phyloP scores from a whole-genome alignment of 495 filamentous ascomycete genomes.

The Rostrohypoxylon terebratum region DNA sequence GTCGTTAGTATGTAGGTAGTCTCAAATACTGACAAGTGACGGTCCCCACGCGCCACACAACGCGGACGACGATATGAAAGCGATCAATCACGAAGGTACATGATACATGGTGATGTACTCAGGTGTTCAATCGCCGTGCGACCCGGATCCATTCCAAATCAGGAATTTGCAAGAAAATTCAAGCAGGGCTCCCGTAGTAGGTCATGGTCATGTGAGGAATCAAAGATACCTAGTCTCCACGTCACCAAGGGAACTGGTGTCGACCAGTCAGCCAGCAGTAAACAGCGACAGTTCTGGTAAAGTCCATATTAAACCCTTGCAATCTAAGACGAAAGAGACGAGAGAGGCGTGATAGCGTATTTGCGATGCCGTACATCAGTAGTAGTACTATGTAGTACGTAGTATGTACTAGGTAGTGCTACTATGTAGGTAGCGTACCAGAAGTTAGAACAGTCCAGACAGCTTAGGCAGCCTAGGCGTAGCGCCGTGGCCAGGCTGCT shows the following conservation, averaged over 20 bases:
- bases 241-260: slow-evolving; percentile 28
- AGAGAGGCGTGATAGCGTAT: neutral
- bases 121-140: slow-evolving; percentile 2
- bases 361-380: neutral
- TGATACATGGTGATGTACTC: neutral
- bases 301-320: slow-evolving; percentile 16
- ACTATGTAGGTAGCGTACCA: neutral
- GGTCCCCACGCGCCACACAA: neutral
- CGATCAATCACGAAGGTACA: neutral
- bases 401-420: no score
- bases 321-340: neutral
- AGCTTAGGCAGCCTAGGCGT: neutral
- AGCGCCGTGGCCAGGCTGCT: neutral
- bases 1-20: slow-evolving; percentile 6
- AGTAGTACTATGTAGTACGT: no score
- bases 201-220: slow-evolving; percentile 42
- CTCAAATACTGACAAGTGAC: neutral
- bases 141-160: slow-evolving; percentile 30
- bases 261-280: slow-evolving; percentile 16
- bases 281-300: neutral
- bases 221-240: slow-evolving; percentile 31
- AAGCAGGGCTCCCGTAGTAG: neutral
- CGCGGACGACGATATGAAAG: neutral
- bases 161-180: slow-evolving; percentile 10
- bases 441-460: neutral